phyloP scores from a whole-genome alignment of 2,329 filamentous ascomycete species.

The Talaromyces islandicus region DNA sequence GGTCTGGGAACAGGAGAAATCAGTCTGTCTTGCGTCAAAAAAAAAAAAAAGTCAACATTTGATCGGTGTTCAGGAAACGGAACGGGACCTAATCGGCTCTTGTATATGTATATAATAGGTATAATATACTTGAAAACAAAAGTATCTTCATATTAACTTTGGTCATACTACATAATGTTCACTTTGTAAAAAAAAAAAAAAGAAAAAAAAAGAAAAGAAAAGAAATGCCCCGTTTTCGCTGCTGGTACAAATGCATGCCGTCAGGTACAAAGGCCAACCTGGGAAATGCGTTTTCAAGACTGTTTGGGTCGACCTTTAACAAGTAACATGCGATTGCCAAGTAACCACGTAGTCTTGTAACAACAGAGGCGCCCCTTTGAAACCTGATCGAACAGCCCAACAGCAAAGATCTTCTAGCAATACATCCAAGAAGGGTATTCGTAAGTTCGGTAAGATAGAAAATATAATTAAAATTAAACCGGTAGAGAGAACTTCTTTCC shows the following conservation, averaged over 20 bases:
- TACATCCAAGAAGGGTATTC: background rate
- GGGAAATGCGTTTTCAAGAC: too few relatives aligned
- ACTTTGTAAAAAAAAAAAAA: background rate
- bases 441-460: background rate
- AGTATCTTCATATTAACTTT: background rate
- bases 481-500: constrained; percentile 83
- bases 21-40: background rate
- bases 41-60: too few relatives aligned
- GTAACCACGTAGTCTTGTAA: background rate
- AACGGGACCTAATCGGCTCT: background rate
- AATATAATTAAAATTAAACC: constrained; percentile 49
- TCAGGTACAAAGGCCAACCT: background rate
- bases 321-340: background rate
- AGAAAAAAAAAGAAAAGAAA: background rate
- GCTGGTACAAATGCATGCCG: background rate
- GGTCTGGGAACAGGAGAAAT: background rate
- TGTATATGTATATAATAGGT: background rate
- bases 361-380: background rate
- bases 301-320: too few relatives aligned
- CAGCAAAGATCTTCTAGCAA: background rate
- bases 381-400: background rate
- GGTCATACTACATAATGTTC: background rate
- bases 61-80: background rate
- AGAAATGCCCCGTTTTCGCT: background rate
- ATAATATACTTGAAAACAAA: background rate